Conservation (phyloP, 1,284 basidiomycete species). For the Ceratobasidium sp. region DNA sequence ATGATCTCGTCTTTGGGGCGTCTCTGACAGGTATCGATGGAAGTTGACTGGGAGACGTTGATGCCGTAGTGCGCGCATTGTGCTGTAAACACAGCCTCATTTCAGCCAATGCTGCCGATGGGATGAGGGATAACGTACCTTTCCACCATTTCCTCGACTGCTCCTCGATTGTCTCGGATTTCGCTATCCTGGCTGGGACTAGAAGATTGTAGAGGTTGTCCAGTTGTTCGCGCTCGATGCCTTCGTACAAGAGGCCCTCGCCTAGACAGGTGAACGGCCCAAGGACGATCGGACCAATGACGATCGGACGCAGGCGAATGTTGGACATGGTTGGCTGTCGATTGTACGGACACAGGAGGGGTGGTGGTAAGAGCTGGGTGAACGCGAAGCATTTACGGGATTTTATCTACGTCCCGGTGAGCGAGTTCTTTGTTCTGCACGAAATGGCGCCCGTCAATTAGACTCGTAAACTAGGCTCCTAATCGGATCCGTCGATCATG, state of each 20-base stretch:
- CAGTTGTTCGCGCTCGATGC: slow-evolving; percentile 16
- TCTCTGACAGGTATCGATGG: neutral
- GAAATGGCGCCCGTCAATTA: neutral
- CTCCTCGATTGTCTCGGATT: neutral
- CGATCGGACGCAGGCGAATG: slow-evolving; percentile 13
- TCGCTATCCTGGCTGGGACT: too few species aligned
- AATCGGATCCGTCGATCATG: neutral
- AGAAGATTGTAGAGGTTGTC: neutral
- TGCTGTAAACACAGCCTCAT: neutral
- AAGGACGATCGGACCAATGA: neutral
- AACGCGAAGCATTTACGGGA: neutral
- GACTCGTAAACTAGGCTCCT: too few species aligned
- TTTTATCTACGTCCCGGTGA: neutral
- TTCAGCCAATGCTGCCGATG: neutral
- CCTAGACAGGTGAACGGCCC: slow-evolving; percentile 16
- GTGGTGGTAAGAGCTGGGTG: neutral
- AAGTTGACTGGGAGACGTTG: neutral
- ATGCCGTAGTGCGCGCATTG: slow-evolving; percentile 27
- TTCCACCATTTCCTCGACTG: slow-evolving; percentile 22
- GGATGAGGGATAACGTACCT: neutral
- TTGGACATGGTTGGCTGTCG: neutral
- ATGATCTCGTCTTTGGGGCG: neutral
- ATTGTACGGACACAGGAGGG: neutral
- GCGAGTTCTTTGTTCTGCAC: neutral
- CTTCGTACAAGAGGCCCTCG: slow-evolving; percentile 23